These are phyloP conservation scores for Globisporangium perplexum DNA, from an alignment of 352 stramenopile species.

Conservation along the genomic window DNA sequence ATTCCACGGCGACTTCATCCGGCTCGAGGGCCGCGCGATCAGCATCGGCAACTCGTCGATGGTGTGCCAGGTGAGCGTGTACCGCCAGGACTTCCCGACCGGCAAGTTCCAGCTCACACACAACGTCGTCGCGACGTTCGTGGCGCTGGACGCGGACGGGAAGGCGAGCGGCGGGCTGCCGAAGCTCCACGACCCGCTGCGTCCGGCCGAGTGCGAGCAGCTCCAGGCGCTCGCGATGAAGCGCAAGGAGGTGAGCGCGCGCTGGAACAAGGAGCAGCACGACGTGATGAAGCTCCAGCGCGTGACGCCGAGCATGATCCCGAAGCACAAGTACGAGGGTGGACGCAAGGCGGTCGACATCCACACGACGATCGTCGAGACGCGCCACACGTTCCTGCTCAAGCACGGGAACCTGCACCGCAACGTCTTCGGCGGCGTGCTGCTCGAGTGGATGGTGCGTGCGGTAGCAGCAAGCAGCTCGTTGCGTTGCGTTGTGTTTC, in stretches of 20 bases:
- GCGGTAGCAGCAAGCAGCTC: too few species aligned
- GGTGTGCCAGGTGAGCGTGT: conserved; percentile 35
- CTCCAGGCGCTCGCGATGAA: conserved; percentile 22
- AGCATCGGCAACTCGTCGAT: conserved; percentile 34
- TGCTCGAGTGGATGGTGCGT: conserved; percentile 38
- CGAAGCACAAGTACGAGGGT: conserved; percentile 4
- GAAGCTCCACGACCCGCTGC: conserved; percentile 15
- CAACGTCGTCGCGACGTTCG: conserved; percentile 36
- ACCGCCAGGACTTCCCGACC: conserved; percentile 27
- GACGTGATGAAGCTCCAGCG: conserved; percentile 18
- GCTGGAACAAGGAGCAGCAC: conserved; percentile 24
- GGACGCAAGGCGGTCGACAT: conserved; percentile 19
- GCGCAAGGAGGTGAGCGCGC: conserved; percentile 24
- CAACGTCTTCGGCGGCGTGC: conserved; percentile 37
- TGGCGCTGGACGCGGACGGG: conserved; percentile 24
- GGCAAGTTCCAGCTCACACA: conserved; percentile 37
- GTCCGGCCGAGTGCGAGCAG: conserved; percentile 20
- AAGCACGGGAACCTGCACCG: conserved; percentile 33
- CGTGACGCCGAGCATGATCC: conserved; percentile 29
- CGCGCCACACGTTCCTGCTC: conserved; percentile 26
- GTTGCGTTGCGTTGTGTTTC: too few species aligned
- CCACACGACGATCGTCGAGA: conserved; percentile 30
- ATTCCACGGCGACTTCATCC: conserved; percentile 38
- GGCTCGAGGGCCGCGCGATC: conserved; percentile 30
- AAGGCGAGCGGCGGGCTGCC: conserved; percentile 16